Evolutionary conservation across 345 rosid genomes (phyloP).

Genomic region (Clausena lansium): DNA sequence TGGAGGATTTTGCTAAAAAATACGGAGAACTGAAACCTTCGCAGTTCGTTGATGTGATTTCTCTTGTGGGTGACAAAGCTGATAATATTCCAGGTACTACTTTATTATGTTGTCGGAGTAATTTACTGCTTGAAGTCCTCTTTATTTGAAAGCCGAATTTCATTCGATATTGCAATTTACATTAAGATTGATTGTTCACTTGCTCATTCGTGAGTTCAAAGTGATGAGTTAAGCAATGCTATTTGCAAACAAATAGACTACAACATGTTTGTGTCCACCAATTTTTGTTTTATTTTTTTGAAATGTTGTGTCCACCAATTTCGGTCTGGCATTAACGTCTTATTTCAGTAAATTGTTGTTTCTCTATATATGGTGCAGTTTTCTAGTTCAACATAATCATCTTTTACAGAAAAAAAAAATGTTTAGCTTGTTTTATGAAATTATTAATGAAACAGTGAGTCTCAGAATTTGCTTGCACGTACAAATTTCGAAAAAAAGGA

Average conservation of each 20-base stretch:
- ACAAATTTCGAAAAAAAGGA: neutral
- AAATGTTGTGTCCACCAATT: neutral
- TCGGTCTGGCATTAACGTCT: neutral
- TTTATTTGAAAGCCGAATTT: neutral
- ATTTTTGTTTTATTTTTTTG: too few species aligned
- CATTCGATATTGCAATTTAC: neutral
- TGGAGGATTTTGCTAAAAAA: conserved; percentile 85
- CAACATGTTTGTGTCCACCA: neutral
- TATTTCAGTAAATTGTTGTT: neutral
- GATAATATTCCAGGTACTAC: conserved; percentile 88
- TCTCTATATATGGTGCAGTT: neutral
- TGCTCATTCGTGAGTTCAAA: neutral
- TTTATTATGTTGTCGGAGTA: neutral
- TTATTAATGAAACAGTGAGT: neutral
- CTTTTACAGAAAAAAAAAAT: neutral
- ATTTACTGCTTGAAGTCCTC: neutral
- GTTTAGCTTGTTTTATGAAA: neutral
- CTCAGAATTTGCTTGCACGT: neutral
- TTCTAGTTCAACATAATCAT: neutral
- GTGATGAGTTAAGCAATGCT: neutral
- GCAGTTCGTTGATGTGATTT: conserved; percentile 81
- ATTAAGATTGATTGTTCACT: neutral
- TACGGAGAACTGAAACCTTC: conserved; percentile 70
- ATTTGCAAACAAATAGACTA: neutral
- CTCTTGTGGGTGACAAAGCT: conserved; percentile 80